Conservation (phyloP, 139 green algal species). For the Micromonas pusilla region DNA sequence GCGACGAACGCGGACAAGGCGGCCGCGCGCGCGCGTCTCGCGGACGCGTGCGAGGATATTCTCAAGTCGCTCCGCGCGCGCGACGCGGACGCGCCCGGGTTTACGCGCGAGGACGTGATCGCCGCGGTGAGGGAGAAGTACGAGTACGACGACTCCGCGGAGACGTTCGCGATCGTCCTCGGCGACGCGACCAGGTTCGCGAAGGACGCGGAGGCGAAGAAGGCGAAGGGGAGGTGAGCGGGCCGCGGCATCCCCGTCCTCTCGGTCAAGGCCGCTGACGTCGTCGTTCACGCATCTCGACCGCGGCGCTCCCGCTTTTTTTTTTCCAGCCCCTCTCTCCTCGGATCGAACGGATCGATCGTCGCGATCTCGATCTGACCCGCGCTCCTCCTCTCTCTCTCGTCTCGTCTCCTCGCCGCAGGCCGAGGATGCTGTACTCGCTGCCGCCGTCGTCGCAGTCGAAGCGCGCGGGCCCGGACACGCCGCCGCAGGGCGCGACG, state of each 20-base stretch:
- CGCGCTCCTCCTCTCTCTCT: not conserved
- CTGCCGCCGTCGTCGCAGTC: not conserved
- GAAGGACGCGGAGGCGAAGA: not conserved
- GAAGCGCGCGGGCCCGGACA: too few relatives aligned
- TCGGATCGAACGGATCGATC: too few relatives aligned
- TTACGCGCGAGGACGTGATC: not conserved
- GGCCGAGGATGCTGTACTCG: not conserved
- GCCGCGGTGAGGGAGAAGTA: not conserved
- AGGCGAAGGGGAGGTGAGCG: not conserved
- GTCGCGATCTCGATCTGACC: too few relatives aligned
- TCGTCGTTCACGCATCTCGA: too few relatives aligned
- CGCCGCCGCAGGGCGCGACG: too few relatives aligned
- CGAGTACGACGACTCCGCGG: not conserved
- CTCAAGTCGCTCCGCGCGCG: not conserved
- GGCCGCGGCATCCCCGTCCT: too few relatives aligned
- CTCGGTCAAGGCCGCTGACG: too few relatives aligned
- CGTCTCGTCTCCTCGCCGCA: not conserved
- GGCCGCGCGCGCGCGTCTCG: not conserved
- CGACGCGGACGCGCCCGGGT: not conserved
- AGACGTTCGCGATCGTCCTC: not conserved
- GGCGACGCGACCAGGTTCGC: not conserved
- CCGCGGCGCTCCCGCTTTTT: too few relatives aligned
- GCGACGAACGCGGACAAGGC: too few relatives aligned
- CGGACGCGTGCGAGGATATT: not conserved
- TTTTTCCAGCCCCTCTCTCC: too few relatives aligned